These are phyloP conservation scores for Xerocomellus amylosporus DNA, from an alignment of 768 basidiomycete species.

Conservation along the genomic window DNA sequence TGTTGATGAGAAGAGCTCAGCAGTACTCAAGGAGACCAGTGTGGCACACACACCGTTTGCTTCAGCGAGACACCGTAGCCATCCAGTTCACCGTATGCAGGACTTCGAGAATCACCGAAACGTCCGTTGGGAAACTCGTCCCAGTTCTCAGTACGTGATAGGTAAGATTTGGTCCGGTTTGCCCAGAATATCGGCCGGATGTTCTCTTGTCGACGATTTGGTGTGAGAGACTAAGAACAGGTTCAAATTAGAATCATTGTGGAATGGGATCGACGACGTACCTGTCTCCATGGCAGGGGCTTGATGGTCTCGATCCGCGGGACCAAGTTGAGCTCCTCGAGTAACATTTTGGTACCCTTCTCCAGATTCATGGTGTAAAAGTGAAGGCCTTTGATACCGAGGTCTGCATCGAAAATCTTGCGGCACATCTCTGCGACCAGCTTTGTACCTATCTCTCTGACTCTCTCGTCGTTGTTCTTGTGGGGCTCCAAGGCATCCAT, in stretches of 20 bases:
- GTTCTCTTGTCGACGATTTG: constrained; percentile 83
- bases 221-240: constrained; percentile 73
- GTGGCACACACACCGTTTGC: constrained; percentile 59
- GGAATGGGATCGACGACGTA: constrained; percentile 32
- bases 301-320: constrained; percentile 88
- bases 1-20: constrained; percentile 28
- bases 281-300: constrained; percentile 96
- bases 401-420: constrained; percentile 70
- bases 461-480: constrained; percentile 91
- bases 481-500: constrained; percentile 78
- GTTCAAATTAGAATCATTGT: constrained; percentile 3
- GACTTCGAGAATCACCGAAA: constrained; percentile 95
- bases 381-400: constrained; percentile 87
- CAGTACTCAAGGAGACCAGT: not conserved
- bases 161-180: constrained; percentile 91
- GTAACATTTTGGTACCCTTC: constrained; percentile 91
- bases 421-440: constrained; percentile 94
- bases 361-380: constrained; percentile 99
- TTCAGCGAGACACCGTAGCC: constrained; percentile 94
- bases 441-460: constrained; percentile 88
- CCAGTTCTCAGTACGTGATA: constrained; percentile 97
- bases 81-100: constrained; percentile 97
- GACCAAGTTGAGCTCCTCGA: constrained; percentile 88
- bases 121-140: constrained; percentile 99
- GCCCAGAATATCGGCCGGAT: constrained; percentile 99